Conservation (phyloP, 345 rosid species). For the Melaleuca quinquenervia region DNA sequence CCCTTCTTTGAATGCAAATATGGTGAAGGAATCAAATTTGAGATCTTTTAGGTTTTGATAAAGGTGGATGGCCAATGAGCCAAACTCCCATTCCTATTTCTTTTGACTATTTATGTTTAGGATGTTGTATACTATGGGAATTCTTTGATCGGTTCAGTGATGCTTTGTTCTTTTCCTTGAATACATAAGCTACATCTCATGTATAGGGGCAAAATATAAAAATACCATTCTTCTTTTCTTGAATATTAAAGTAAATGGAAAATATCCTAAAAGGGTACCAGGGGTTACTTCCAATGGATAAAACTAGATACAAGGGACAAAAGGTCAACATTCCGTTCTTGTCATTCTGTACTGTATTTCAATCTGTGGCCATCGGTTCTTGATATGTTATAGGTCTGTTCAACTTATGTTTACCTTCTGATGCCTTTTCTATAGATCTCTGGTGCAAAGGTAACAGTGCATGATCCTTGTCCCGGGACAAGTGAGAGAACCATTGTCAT, state of each 20-base stretch:
- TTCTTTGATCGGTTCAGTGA: neutral
- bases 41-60: neutral
- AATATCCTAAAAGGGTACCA: neutral
- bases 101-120: neutral
- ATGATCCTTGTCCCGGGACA: conserved; percentile 65
- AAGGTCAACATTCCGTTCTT: neutral
- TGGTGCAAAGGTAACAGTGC: conserved; percentile 88
- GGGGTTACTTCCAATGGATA: neutral
- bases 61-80: neutral
- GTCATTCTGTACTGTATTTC: neutral
- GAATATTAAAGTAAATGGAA: neutral
- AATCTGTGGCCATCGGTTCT: neutral
- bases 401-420: conserved; percentile 15
- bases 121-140: neutral
- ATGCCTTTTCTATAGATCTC: conserved; percentile 54
- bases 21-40: neutral
- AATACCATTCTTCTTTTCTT: neutral
- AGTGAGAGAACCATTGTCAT: conserved; percentile 77
- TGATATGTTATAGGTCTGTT: conserved; percentile 1
- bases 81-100: neutral
- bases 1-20: neutral
- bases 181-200: neutral
- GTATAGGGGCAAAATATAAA: neutral
- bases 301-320: neutral
- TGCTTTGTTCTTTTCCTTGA: neutral